Conservation (phyloP, 2,329 filamentous ascomycete genomes). For the Penicillium sp. region DNA sequence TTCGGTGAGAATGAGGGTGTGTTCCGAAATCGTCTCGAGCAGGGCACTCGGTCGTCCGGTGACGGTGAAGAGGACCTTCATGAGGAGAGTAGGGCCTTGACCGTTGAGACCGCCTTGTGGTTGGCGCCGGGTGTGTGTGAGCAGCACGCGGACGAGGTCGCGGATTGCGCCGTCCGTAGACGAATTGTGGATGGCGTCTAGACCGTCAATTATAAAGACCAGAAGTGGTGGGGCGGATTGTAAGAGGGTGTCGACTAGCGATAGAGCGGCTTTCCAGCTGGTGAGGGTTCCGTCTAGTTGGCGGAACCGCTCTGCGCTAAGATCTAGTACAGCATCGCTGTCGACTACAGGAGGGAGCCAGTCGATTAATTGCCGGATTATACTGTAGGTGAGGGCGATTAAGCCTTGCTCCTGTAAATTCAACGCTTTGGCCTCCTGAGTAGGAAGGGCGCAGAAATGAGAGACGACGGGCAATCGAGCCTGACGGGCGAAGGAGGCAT, state of each 20-base stretch:
- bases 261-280: constrained; percentile 38
- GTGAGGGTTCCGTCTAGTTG: constrained; percentile 34
- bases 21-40: constrained; percentile 34
- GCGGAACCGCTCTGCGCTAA: constrained; percentile 37
- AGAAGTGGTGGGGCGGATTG: constrained; percentile 37
- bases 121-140: constrained; percentile 33
- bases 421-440: constrained; percentile 19
- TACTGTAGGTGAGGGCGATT: constrained; percentile 39
- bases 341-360: constrained; percentile 37
- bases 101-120: constrained; percentile 18
- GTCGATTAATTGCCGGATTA: constrained; percentile 41
- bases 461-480: constrained; percentile 35
- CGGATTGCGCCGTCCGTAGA: constrained; percentile 36
- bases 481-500: constrained; percentile 31
- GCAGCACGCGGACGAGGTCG: constrained; percentile 32
- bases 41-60: constrained; percentile 31
- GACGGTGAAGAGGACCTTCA: constrained; percentile 40
- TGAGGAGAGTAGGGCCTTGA: constrained; percentile 27
- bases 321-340: constrained; percentile 33
- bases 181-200: constrained; percentile 34
- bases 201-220: constrained; percentile 37
- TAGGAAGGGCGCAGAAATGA: constrained; percentile 36
- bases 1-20: constrained; percentile 31
- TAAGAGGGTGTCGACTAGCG: constrained; percentile 37
- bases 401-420: constrained; percentile 31